Evolutionary conservation across 2,329 filamentous ascomycete species (phyloP), one percentile per base, ranked within the genome.

Genomic region (Hypoxylon sp.): DNA sequence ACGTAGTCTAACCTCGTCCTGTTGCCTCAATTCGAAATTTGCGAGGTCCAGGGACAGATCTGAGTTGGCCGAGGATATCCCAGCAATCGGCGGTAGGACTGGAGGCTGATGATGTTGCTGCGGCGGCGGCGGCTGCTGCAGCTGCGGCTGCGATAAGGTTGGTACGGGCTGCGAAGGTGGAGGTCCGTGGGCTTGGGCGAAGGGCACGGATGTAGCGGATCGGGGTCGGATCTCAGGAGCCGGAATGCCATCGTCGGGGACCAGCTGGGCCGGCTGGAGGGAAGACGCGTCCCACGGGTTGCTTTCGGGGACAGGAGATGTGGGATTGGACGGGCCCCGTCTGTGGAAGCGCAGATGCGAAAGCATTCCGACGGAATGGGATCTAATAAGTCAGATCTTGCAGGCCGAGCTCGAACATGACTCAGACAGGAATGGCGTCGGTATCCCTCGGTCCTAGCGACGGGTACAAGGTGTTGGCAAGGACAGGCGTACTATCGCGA

Each of bases 331-430:
- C 64, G 79, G 78, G 43, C 77, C 82, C 67, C 83, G 81, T 66
- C 83, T 81, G 67, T 85, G 83, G 73, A 86, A 85, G 67, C 83
- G 82, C 43, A 85, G 77, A 72, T 82, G 79, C 63, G 80, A 82
- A 49, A 83, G 75, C 81, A 83, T 83, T 62, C 64, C 64, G 64
- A 54, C 15, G 46, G 48, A 38, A 35, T 59, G 57, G n/a, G 63
- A 63, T 58, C 56, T 62, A 61, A 55, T 54, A 33, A 48, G 56
- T 61, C 62, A 63, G 57, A 55, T 60, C 55, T 60, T 48, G 64
- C 52, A 62, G 56, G 41, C 20, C 24, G 51, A 59, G 45, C 41
- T 40, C 55, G 47, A 66, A 59, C 67, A 68, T 68, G 65, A 67
- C 67, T 66, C 49, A 57, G 38, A 40, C 37, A 37, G 35, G 43